phyloP scores from a whole-genome alignment of 2,329 filamentous ascomycete species.

The Cytospora leucostoma region DNA sequence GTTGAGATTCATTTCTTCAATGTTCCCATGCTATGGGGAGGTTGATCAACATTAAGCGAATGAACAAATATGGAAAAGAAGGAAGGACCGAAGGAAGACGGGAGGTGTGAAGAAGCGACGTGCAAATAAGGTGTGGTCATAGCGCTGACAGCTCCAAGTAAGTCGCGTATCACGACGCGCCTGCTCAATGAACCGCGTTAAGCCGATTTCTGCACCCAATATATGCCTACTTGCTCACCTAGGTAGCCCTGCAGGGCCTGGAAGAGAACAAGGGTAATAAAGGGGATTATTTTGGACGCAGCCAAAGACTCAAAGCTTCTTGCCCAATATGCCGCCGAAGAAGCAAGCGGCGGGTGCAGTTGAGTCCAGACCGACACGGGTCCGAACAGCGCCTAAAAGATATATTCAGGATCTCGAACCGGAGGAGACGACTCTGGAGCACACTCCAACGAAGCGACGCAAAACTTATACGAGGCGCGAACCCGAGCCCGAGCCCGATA shows the following conservation, averaged over 20 bases:
- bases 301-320: not conserved
- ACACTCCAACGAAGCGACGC: constrained; percentile 16
- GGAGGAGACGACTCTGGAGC: not conserved
- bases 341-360: not conserved
- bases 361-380: not conserved
- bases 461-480: not conserved
- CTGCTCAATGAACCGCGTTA: not conserved
- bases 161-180: not conserved
- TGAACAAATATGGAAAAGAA: not conserved
- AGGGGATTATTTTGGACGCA: not conserved
- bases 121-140: constrained; percentile 17
- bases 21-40: not conserved
- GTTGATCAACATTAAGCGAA: not conserved
- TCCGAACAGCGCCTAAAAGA: not conserved
- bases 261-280: not conserved
- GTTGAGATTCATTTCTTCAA: constrained; percentile 61
- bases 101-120: not conserved
- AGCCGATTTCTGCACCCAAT: not conserved
- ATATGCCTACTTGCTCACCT: not conserved
- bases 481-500: not conserved
- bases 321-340: not conserved
- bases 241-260: no score
- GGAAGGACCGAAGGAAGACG: not conserved
- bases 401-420: not conserved
- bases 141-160: not conserved